Base-by-base conservation (phyloP, 331 rosid genomes). In the Stylosanthes scabra region DNA sequence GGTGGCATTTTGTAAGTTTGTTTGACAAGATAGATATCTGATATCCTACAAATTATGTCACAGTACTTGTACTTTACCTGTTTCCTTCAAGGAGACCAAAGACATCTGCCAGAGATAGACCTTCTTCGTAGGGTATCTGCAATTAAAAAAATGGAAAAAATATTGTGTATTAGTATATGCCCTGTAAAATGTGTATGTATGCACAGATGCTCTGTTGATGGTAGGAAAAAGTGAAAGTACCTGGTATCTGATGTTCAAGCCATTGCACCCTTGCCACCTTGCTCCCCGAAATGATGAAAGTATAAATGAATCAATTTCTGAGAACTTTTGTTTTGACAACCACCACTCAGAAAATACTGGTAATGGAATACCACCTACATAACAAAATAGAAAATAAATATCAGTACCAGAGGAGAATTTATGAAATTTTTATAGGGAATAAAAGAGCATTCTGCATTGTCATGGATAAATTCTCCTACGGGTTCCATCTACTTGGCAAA, bases 331-430 rank as follows among this genome's bases (percentile, higher is more conserved):
- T 66, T 80, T 91, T 37, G 93, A 85, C 71, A 91, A 73, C 98
- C 98, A 93, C 98, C 98, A 93, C 84, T 93, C 97, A 25, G 96
- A 93, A 93, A 93, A 91, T 74, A 91, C 76, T 11, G 86, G 96
- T 86, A 93, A 82, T 6, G 96, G 97, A 72, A 93, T 91, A 25
- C 98, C 91, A 67, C 98, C 98, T 93, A 69, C 62, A 68, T 70
- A 42, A 63, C 50, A 37, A 75, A 79, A 79, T 28, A 51, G 2
- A 55, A 31, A 12, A 74, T n/a, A n/a, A n/a, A n/a, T n/a, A n/a
- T n/a, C n/a, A n/a, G n/a, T n/a, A n/a, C n/a, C n/a, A n/a, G n/a
- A n/a, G n/a, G n/a, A n/a, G n/a, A n/a, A n/a, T n/a, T n/a, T n/a
- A n/a, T n/a, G n/a, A n/a, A n/a, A n/a, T n/a, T n/a, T n/a, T n/a